Evolutionary conservation across 371 early-diverging fungal species (phyloP).

Genomic region (Capillidium heterosporum): DNA sequence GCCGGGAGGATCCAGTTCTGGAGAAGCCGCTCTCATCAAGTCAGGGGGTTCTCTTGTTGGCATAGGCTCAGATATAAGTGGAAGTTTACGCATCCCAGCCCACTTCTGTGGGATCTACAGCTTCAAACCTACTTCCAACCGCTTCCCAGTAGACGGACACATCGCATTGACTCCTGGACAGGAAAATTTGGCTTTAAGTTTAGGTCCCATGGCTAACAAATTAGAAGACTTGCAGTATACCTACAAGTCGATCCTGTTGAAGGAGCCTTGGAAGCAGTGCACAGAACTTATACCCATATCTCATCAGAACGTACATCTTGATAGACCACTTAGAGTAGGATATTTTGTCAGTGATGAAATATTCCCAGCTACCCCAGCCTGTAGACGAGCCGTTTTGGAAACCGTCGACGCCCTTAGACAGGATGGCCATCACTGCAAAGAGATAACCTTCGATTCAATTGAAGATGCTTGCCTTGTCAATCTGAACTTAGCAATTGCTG

Average conservation of each 20-base stretch:
- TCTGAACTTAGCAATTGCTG: neutral
- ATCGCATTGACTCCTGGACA: neutral
- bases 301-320: neutral
- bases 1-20: neutral
- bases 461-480: neutral
- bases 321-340: conserved; percentile 1
- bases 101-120: neutral
- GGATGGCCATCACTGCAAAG: neutral
- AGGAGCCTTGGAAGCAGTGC: neutral
- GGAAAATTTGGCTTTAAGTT: neutral
- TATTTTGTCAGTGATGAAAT: neutral
- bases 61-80: neutral
- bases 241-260: neutral
- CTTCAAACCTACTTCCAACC: neutral
- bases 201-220: neutral
- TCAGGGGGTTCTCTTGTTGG: neutral
- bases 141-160: neutral
- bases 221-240: neutral
- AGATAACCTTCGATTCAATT: neutral
- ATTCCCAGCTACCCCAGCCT: conserved; percentile 1
- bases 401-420: neutral
- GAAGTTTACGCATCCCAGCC: neutral
- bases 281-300: neutral
- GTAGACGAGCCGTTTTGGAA: neutral
- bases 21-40: neutral